phyloP scores from a whole-genome alignment of 805 yeast species.

The Lipomyces yamanashiensis region DNA sequence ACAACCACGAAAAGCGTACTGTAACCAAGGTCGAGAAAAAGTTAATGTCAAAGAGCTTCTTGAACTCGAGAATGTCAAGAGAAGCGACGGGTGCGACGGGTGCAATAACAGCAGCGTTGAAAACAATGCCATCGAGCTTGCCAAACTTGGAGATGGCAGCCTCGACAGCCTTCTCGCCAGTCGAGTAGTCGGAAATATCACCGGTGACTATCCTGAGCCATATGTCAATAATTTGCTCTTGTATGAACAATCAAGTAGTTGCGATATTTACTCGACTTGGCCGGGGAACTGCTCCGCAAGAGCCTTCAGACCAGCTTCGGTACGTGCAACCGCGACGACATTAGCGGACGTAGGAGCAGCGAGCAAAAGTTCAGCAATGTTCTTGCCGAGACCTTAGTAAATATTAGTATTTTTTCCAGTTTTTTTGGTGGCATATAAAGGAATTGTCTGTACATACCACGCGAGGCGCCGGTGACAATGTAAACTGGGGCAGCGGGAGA shows the following conservation, averaged over 20 bases:
- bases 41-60: conserved; percentile 69
- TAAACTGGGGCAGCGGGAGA: conserved; percentile 33
- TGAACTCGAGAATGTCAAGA: conserved; percentile 66
- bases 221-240: too few relatives aligned
- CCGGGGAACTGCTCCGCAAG: conserved; percentile 51
- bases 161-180: conserved; percentile 48
- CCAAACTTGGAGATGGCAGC: conserved; percentile 56
- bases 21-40: conserved; percentile 69
- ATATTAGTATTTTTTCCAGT: neutral
- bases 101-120: conserved; percentile 77
- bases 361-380: conserved; percentile 63
- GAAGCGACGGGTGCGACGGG: conserved; percentile 65
- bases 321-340: conserved; percentile 76
- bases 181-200: conserved; percentile 54
- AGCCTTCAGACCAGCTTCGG: conserved; percentile 53
- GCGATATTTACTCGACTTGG: conserved; percentile 34
- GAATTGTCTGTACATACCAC: conserved; percentile 39
- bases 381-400: conserved; percentile 72
- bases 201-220: conserved; percentile 50
- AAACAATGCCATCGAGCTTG: conserved; percentile 57
- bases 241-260: too few relatives aligned
- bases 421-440: neutral
- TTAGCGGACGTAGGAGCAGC: conserved; percentile 45
- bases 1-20: conserved; percentile 7
- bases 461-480: conserved; percentile 48